Percentiles rank a stretch among this genome's conserved stretches.
Evolutionary conservation across 176 grass and related monocot species (phyloP).

Genomic region (Phoenix dactylifera): DNA sequence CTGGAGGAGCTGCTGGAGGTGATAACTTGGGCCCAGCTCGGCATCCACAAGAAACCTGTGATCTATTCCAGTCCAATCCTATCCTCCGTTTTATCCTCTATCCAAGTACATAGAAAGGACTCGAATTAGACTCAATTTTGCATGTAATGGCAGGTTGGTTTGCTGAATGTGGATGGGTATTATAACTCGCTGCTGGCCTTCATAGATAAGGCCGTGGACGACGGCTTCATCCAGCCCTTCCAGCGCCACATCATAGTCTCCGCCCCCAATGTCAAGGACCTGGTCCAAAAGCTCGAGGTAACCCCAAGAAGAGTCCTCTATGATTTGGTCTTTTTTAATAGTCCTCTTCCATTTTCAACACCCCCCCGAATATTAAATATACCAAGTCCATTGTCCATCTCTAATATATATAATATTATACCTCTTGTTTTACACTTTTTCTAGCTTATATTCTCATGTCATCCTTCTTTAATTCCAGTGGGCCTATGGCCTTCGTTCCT

Average conservation of each 20-base stretch:
- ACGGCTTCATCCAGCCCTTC: constrained; percentile 76
- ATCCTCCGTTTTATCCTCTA: too few species aligned
- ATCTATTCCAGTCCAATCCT: not conserved
- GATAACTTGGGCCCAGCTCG: constrained; percentile 88
- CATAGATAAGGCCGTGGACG: constrained; percentile 94
- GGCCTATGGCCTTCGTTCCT: too few species aligned
- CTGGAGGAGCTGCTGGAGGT: constrained; percentile 93
- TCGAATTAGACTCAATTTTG: not conserved
- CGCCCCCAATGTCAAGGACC: constrained; percentile 42
- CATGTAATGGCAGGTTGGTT: constrained; percentile 44
- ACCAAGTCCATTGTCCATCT: too few species aligned
- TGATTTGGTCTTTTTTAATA: too few species aligned
- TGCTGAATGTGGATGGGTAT: constrained; percentile 96
- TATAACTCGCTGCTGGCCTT: constrained; percentile 85
- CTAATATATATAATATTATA: too few species aligned
- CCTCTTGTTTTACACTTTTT: too few species aligned
- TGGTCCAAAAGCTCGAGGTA: constrained; percentile 94
- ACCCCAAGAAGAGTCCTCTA: not conserved
- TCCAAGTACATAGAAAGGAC: not conserved
- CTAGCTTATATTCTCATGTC: too few species aligned
- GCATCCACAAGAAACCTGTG: constrained; percentile 94
- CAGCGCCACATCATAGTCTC: constrained; percentile 91
- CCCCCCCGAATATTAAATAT: not conserved
- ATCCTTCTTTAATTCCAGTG: too few species aligned
- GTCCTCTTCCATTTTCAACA: not conserved